Conservation (phyloP, 2,329 filamentous ascomycete genomes). For the Fusarium sp. region DNA sequence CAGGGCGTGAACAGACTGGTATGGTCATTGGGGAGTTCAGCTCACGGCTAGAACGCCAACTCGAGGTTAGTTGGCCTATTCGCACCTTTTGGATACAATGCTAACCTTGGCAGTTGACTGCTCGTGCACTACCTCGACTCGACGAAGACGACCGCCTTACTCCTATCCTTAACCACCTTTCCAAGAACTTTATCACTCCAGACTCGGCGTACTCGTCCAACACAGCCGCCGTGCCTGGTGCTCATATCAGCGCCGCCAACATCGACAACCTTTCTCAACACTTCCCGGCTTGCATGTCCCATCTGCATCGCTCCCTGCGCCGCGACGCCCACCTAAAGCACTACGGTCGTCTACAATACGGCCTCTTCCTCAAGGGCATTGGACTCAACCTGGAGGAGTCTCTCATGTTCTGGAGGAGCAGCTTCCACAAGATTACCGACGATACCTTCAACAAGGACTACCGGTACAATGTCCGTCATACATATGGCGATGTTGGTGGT, state of each 20-base stretch:
- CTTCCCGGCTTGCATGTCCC: constrained; percentile 94
- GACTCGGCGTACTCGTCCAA: constrained; percentile 81
- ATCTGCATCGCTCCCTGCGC: constrained; percentile 86
- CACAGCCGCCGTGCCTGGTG: constrained; percentile 73
- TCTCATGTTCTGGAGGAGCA: constrained; percentile 88
- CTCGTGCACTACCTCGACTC: constrained; percentile 88
- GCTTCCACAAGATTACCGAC: constrained; percentile 88
- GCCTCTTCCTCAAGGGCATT: constrained; percentile 95
- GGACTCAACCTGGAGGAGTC: constrained; percentile 92
- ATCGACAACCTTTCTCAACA: constrained; percentile 84
- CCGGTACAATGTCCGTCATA: constrained; percentile 95
- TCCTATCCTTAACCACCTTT: constrained; percentile 79
- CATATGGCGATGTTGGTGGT: constrained; percentile 94
- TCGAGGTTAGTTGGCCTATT: constrained; percentile 71
- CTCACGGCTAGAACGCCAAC: constrained; percentile 78
- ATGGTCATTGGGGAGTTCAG: constrained; percentile 93
- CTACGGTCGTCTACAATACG: constrained; percentile 92
- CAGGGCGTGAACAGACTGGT: constrained; percentile 84
- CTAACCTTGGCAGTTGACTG: constrained; percentile 72
- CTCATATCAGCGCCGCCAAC: constrained; percentile 80
- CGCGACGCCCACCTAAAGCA: constrained; percentile 94
- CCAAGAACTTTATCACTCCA: constrained; percentile 93
- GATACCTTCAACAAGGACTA: constrained; percentile 98
- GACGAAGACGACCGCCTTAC: constrained; percentile 95
- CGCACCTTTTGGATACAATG: neutral